These are phyloP conservation scores for Sarocladium kiliense DNA, from an alignment of 2,329 filamentous ascomycete species.

Conservation along the genomic window DNA sequence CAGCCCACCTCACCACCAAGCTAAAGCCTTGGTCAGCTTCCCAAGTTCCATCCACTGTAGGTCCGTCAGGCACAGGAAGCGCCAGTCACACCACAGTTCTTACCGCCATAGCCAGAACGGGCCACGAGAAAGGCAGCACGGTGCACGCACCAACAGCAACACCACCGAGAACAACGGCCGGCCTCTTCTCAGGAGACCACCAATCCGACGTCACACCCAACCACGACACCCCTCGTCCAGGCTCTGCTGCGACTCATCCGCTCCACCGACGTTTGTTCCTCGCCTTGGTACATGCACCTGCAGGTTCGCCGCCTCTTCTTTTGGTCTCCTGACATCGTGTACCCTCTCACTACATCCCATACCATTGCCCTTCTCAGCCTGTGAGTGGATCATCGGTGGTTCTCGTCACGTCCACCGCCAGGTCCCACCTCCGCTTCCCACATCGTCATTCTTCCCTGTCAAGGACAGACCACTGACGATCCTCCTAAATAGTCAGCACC, in stretches of 20 bases:
- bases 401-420: background rate
- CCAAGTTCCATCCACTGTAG: background rate
- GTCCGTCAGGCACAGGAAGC: background rate
- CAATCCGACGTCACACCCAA: slow-evolving; percentile 2
- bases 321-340: slow-evolving; percentile 1
- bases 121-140: background rate
- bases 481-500: slow-evolving; percentile 5
- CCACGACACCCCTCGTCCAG: background rate
- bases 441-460: slow-evolving; percentile 7
- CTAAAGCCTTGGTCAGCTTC: background rate
- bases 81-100: background rate
- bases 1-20: background rate
- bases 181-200: background rate
- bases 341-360: background rate
- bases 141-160: background rate
- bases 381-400: slow-evolving; percentile 3
- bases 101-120: background rate
- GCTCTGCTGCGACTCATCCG: background rate
- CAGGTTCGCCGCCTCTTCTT: slow-evolving; percentile 1
- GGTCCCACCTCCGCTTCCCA: slow-evolving; percentile 7
- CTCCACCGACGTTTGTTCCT: background rate
- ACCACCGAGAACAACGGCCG: background rate
- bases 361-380: slow-evolving; percentile 1
- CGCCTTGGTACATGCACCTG: background rate
- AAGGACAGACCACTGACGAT: slow-evolving; percentile 6